Evolutionary conservation across 2,329 filamentous ascomycete genomes (phyloP), one percentile per base, ranked within the genome.

Genomic region (Colletotrichum sp.): DNA sequence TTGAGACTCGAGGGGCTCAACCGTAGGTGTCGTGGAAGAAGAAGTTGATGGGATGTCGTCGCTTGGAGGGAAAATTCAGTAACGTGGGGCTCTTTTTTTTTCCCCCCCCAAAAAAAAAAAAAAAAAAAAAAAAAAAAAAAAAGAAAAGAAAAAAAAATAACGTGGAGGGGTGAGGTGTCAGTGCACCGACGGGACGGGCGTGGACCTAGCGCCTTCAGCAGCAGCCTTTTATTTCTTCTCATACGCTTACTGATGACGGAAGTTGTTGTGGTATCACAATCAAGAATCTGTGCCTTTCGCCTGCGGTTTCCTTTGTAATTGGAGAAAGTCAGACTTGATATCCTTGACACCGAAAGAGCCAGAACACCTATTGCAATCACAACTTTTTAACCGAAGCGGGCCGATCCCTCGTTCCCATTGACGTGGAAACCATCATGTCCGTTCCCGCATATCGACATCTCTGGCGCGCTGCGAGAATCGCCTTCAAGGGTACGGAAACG

Each of bases 391-490:
- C 13, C n/a, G n/a, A 28, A 28, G 52, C 52, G 52, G 24, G 24
- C 24, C n/a, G 21, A 24, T 28, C 24, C 15, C 24, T 57, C 21
- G n/a, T 57, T 52, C 49, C 59, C 30, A 8, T 18, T 34, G 10
- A 21, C 59, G 16, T 21, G 12, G 28, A 24, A 63, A 26, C 21
- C 60, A 78, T 30, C 67, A 92, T 96, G 88, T 94, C 95, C 18
- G 87, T 95, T 71, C 88, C 90, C 82, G 95, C 95, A 49, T 99
- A 98, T 87, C 90, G 96, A 82, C 90, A 94, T 79, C 88, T 99
- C 57, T 89, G 98, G 80, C 95, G 96, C 77, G 94, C 96, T 26
- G 92, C 95, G 39, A 90, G 93, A 78, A 89, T 98, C 78, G 96
- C 96, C 76, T 99, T 99, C 83, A 88, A 94, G 87, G 95, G 96